Conservation (phyloP, 2,329 filamentous ascomycete genomes). For the Colletotrichum gigasporum region DNA sequence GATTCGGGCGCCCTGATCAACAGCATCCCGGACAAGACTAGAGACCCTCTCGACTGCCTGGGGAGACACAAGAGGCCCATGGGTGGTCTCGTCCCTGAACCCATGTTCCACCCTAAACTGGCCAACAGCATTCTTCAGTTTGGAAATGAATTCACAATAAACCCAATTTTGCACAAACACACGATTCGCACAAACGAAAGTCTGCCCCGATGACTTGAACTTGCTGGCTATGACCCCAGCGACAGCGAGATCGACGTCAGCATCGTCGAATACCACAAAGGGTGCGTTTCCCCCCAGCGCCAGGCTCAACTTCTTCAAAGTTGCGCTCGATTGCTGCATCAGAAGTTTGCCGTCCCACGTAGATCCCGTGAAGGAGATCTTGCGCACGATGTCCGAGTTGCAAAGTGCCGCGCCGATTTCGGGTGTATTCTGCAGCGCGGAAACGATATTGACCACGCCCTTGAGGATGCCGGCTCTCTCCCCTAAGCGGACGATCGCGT, state of each 20-base stretch:
- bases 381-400: conserved; percentile 79
- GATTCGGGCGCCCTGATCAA: conserved; percentile 68
- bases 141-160: too few species aligned
- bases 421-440: conserved; percentile 80
- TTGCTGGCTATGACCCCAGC: conserved; percentile 85
- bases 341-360: conserved; percentile 75
- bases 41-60: too few species aligned
- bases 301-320: conserved; percentile 84
- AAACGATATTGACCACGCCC: conserved; percentile 91
- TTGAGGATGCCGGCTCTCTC: conserved; percentile 88
- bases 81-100: too few species aligned
- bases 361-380: conserved; percentile 93
- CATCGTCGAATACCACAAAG: conserved; percentile 97
- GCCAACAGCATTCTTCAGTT: too few species aligned
- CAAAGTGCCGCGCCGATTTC: conserved; percentile 82
- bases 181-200: conserved; percentile 90
- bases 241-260: conserved; percentile 88
- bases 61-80: too few species aligned
- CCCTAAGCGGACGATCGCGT: conserved; percentile 87
- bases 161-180: conserved; percentile 89
- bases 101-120: too few species aligned
- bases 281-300: conserved; percentile 95
- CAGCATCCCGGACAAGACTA: conserved; percentile 24
- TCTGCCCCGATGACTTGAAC: conserved; percentile 95
- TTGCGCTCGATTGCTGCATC: conserved; percentile 88